phyloP scores from a whole-genome alignment of 495 filamentous ascomycete genomes.

The Talaromyces liani region DNA sequence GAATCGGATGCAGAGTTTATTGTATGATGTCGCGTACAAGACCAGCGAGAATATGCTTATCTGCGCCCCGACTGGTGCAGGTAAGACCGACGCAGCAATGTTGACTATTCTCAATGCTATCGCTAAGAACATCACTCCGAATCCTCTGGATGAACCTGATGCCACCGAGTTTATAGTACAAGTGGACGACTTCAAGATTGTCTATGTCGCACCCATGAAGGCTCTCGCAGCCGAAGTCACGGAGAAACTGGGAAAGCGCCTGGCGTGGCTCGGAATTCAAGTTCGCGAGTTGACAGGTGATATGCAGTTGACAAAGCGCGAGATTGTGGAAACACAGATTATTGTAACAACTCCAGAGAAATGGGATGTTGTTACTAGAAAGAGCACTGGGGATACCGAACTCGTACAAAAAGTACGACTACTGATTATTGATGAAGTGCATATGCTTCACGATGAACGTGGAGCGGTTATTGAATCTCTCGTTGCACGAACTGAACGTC shows the following conservation, averaged over 20 bases:
- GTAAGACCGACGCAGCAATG: slow-evolving; percentile 99
- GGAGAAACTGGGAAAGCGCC: slow-evolving; percentile 86
- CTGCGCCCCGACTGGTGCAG: slow-evolving; percentile 94
- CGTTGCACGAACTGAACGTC: slow-evolving; percentile 87
- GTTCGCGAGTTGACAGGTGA: slow-evolving; percentile 95
- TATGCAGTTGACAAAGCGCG: slow-evolving; percentile 96
- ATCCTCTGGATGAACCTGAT: slow-evolving; percentile 64
- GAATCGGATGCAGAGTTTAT: slow-evolving; percentile 96
- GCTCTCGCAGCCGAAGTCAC: slow-evolving; percentile 95
- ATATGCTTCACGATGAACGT: slow-evolving; percentile 98
- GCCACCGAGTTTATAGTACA: slow-evolving; percentile 70
- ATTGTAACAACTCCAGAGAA: slow-evolving; percentile 99
- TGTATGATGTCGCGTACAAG: slow-evolving; percentile 92
- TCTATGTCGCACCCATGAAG: slow-evolving; percentile 91
- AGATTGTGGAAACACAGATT: slow-evolving; percentile 95
- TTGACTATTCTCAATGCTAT: slow-evolving; percentile 86
- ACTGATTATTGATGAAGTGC: slow-evolving; percentile 97
- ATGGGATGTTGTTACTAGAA: slow-evolving; percentile 97
- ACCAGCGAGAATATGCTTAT: slow-evolving; percentile 98
- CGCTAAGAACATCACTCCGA: slow-evolving; percentile 73
- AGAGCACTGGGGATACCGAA: slow-evolving; percentile 94
- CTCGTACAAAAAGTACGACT: slow-evolving; percentile 94
- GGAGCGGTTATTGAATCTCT: slow-evolving; percentile 93
- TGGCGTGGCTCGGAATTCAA: slow-evolving; percentile 84
- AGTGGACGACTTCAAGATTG: slow-evolving; percentile 89